Evolutionary conservation across 129 eudicot genomes (phyloP), one percentile per base, ranked within the genome.

Genomic region (Artemisia tridentata): DNA sequence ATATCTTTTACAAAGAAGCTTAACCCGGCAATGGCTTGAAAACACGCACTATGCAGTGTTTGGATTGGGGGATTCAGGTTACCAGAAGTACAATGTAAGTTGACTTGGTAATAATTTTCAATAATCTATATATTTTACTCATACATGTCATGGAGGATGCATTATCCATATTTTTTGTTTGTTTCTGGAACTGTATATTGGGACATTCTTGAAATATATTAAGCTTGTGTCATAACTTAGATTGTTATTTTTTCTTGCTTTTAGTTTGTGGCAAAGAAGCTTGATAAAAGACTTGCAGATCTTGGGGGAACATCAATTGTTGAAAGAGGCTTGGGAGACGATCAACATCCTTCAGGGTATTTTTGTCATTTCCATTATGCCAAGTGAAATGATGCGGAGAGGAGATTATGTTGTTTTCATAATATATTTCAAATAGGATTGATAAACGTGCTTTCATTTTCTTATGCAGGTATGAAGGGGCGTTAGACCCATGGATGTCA

Each of bases 291-390:
- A 67, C 92, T 93, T 52, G 76, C 80, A 21, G 88, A 87, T 84
- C 96, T 93, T 66, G 98, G 98, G 41, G 96, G 92, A 74, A 72
- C 27, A 12, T 31, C 96, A 5, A 74, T 93, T 49, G 50, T 87
- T 73, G 96, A 89, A 76, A 93, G 81, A 93, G 96, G 96, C 65
- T 83, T 93, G 66, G 98, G 98, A 72, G 98, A 93, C 74, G 98
- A 93, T 80, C 96, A 93, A 88, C 98, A 93, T 78, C 92, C 95
- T 81, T 89, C 98, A 76, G 96, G 96, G 98, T 92, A 89, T 55
- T 19, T 58, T 31, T 41, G 25, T 50, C 64, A 23, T 16, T 72
- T 62, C 50, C 34, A 18, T 20, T 66, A 23, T 56, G 63, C 56
- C 45, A 50, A 62, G 54, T n/a, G 46, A 27, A 60, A 27, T 72